A percentile compares a stretch with the other conserved stretches of the same genome.
phyloP scores from a whole-genome alignment of 805 yeast species.

The Metschnikowia bowlesiae region DNA sequence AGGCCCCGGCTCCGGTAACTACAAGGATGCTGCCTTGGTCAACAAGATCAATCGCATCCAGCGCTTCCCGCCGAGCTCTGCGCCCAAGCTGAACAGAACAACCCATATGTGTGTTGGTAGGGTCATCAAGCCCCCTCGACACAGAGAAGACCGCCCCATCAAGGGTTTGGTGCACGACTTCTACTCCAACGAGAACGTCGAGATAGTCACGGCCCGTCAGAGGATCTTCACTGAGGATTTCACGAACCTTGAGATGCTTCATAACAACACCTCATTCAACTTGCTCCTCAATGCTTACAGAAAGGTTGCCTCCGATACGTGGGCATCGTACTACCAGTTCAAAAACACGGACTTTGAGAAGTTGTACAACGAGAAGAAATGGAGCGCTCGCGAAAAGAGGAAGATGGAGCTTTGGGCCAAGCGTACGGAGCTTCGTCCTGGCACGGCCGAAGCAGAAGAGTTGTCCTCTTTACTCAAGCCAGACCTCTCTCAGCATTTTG shows the following conservation, averaged over 20 bases:
- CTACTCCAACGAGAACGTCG: slow-evolving; percentile 29
- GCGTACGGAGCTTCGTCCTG: slow-evolving; percentile 6
- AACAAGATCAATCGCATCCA: slow-evolving; percentile 35
- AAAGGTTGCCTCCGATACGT: slow-evolving; percentile 35
- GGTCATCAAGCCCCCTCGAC: slow-evolving; percentile 15
- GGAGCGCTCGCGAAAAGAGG: slow-evolving; percentile 11
- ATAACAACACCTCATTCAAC: slow-evolving; percentile 39
- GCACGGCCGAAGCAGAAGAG: slow-evolving; percentile 6
- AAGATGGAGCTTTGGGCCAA: slow-evolving; percentile 12
- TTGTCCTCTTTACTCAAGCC: slow-evolving; percentile 14
- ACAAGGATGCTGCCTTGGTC: slow-evolving; percentile 40
- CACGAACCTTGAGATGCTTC: slow-evolving; percentile 40
- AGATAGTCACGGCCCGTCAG: slow-evolving; percentile 26
- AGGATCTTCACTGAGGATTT: slow-evolving; percentile 32
- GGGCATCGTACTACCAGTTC: slow-evolving; percentile 37
- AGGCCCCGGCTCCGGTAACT: slow-evolving; percentile 45
- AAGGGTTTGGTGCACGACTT: slow-evolving; percentile 37
- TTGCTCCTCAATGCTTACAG: slow-evolving; percentile 37
- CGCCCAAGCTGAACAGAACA: slow-evolving; percentile 17
- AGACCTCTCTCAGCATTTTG: slow-evolving; percentile 23
- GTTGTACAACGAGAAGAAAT: slow-evolving; percentile 14
- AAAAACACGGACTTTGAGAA: slow-evolving; percentile 39
- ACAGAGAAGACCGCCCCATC: slow-evolving; percentile 21
- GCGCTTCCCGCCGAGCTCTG: slow-evolving; percentile 10
- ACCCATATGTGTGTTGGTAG: slow-evolving; percentile 21